These are phyloP conservation scores for Canavalia gladiata DNA, from an alignment of 306 rosid genomes.

Conservation along the genomic window DNA sequence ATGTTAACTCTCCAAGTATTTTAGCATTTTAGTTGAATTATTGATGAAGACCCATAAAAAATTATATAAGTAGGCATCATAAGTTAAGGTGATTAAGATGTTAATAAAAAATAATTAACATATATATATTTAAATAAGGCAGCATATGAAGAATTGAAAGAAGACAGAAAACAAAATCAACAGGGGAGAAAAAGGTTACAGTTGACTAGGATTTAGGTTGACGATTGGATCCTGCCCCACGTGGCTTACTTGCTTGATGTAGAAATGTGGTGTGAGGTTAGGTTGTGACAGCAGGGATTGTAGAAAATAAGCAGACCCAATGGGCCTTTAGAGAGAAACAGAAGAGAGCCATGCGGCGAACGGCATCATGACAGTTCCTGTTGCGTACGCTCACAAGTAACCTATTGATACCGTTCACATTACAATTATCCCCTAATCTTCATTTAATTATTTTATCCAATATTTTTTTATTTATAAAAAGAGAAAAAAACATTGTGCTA, in stretches of 20 bases:
- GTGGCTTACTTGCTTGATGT: slow-evolving; percentile 76
- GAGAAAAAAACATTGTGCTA: not conserved
- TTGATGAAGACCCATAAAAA: slow-evolving; percentile 45
- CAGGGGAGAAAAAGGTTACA: slow-evolving; percentile 56
- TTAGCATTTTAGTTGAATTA: slow-evolving; percentile 56
- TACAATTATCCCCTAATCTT: not conserved
- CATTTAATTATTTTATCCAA: not conserved
- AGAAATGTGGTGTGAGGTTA: slow-evolving; percentile 60
- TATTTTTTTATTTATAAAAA: not conserved
- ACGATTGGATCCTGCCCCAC: slow-evolving; percentile 71
- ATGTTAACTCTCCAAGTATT: slow-evolving; percentile 34
- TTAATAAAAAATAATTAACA: not conserved
- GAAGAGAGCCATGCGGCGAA: slow-evolving; percentile 52
- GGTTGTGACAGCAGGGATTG: slow-evolving; percentile 70
- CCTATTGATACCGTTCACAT: slow-evolving; percentile 64
- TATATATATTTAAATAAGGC: slow-evolving; percentile 26
- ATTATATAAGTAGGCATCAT: slow-evolving; percentile 8
- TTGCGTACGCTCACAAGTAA: slow-evolving; percentile 50
- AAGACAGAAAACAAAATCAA: slow-evolving; percentile 52
- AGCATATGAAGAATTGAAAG: slow-evolving; percentile 25
- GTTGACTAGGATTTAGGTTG: slow-evolving; percentile 78
- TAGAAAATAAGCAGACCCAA: slow-evolving; percentile 41
- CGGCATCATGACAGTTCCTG: slow-evolving; percentile 53
- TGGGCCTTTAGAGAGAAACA: not conserved
- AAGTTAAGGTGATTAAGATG: slow-evolving; percentile 29